Base-by-base conservation (phyloP, 192 early-diverging fungal species). In the Diversispora epigaea region DNA sequence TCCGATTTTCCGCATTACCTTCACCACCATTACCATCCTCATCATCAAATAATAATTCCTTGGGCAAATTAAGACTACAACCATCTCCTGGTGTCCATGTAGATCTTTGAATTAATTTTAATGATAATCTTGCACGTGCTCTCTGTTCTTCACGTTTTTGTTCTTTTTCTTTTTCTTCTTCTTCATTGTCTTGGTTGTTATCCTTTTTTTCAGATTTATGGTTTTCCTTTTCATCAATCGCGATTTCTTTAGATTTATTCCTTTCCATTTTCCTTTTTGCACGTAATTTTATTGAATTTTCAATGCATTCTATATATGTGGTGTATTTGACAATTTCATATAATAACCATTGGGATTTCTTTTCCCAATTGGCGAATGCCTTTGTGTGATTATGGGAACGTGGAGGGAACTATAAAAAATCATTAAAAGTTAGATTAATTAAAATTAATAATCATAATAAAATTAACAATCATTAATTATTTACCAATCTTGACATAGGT, bases 311-410 rank as follows among this genome's bases (percentile, higher is more conserved):
- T 10, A 88, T 87, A 68, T 94, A 94, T 73, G 89, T 91, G 76
- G 92, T 90, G 70, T 92, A 91, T 76, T 92, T 94, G 80, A 94
- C 89, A 76, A 92, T 90, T 82, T 94, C 92, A 79, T 91, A 87
- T 49, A 94, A 76, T 41, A 94, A 79, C 77, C 92, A 88, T 74
- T 90, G 88, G 11, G 91, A 90, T 78, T 89, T 89, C 67, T 86
- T 83, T 81, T 94, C 92, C 92, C 92, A 94, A 75, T 94, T 94
- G 11, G 86, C 81, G 68, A 92, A 86, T 7, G 88, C 92, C 74
- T 86, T 89, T 4, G 86, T 77, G 79, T 87, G 78, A 76, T 90
- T 86, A 47, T 80, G 80, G 25, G 88, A 86, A 61, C 84, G 83
- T 25, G 84, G 83, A 46, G 75, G 80, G 71, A 91, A 93, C 81